Evolutionary conservation across 1,284 basidiomycete species (phyloP).

Genomic region (Cryptococcus floricola): DNA sequence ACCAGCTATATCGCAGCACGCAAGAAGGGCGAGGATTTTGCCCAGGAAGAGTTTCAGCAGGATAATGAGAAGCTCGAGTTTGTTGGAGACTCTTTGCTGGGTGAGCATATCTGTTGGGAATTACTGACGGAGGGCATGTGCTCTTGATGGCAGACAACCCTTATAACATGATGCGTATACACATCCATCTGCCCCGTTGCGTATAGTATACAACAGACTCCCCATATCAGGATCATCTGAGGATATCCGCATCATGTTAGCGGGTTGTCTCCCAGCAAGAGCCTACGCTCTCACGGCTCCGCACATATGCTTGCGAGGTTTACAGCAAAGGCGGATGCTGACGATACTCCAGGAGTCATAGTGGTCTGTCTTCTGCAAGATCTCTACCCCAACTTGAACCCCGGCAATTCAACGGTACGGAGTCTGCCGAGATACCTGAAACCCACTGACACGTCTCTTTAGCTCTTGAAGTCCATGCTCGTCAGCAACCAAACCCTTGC

Average conservation of each 20-base stretch:
- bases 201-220: too few relatives aligned
- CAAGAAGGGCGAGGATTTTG: slow-evolving; percentile 7
- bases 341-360: slow-evolving; percentile 13
- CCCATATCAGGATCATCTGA: too few relatives aligned
- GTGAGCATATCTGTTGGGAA: slow-evolving; percentile 9
- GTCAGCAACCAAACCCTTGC: slow-evolving; percentile 33
- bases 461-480: slow-evolving; percentile 33
- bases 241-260: too few relatives aligned
- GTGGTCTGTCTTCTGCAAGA: slow-evolving; percentile 38
- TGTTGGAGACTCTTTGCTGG: slow-evolving; percentile 37
- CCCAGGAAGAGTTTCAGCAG: slow-evolving; percentile 5
- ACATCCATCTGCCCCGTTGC: too few relatives aligned
- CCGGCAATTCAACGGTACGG: slow-evolving; percentile 36
- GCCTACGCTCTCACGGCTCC: too few relatives aligned
- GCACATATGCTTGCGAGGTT: too few relatives aligned
- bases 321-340: neutral
- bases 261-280: too few relatives aligned
- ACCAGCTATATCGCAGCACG: slow-evolving; percentile 16
- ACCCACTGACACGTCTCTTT: neutral
- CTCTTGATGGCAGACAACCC: neutral
- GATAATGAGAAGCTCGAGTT: slow-evolving; percentile 45
- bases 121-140: neutral
- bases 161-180: too few relatives aligned
- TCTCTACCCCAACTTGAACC: slow-evolving; percentile 31
- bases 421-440: neutral